Base-by-base conservation (phyloP, 1,284 basidiomycete species). In the Trametes pubescens region DNA sequence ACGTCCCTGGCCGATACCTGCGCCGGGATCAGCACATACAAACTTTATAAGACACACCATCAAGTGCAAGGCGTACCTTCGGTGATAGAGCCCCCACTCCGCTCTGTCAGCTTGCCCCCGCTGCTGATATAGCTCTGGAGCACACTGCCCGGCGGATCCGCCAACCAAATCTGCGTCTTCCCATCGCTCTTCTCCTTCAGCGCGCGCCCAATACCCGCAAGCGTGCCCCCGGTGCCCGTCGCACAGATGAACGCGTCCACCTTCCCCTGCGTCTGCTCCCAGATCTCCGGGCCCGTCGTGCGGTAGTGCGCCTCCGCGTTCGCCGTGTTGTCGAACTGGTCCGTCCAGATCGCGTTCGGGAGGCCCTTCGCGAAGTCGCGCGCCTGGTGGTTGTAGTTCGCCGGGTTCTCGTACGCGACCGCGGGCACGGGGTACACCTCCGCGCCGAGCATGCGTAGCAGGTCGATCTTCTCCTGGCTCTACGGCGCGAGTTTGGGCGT, bases 371-470 rank as follows among this genome's bases (percentile, higher is more conserved):
- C 97, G 71, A 91, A 94, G 66, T 95, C 91, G 57, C 90, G 88
- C 35, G 98, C 98, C 80, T 97, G 97, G 81, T 99, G 98, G 79
- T 99, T 99, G 84, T 99, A 99, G 82, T 99, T 99, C 67, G 87
- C 80, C 10, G 96, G 95, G 79, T 99, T 92, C 74, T 99, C 96
- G 75, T 94, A 99, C 2, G 97, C 91, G 38, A 99, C 97, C 4
- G 96, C 97, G 16, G 96, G 95, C 1, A 99, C 97, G 44, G 97
- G 94, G 73, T 95, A 83, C 29, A 99, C 97, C 73, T 99, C 96
- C 9, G 96, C 97, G 32, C 96, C 96, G 24, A 99, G 88, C 96
- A 99, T 98, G 63, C 92, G 89, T 56, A 99, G 82, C 47, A 99
- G 88, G 78, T 99, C 96, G 68, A 99, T 98, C 82, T 99, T 99